These are phyloP conservation scores for Aureobasidium sp. DNA, from an alignment of 2,329 filamentous ascomycete species.

Conservation along the genomic window DNA sequence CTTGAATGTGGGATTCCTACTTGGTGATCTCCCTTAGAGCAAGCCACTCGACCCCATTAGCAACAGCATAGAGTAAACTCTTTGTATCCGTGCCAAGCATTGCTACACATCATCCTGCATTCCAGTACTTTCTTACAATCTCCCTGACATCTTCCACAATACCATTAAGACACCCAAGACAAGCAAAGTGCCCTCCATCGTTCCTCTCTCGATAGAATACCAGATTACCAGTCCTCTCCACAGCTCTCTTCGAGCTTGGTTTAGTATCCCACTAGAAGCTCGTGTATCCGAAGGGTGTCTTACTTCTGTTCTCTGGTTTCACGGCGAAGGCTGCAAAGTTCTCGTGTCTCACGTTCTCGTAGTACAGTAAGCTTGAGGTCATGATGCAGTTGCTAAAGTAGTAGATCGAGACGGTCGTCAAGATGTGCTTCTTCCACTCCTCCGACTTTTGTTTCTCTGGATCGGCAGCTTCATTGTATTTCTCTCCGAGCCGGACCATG, in stretches of 20 bases:
- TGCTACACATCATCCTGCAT: not conserved
- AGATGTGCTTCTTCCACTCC: slow-evolving; percentile 26
- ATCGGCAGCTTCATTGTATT: slow-evolving; percentile 33
- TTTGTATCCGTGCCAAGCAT: too few relatives aligned
- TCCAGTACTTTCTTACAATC: slow-evolving; percentile 14
- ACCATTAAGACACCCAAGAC: slow-evolving; percentile 22
- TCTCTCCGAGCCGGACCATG: slow-evolving; percentile 37
- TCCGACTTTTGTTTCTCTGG: slow-evolving; percentile 26
- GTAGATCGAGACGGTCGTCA: slow-evolving; percentile 28
- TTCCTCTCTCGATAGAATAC: slow-evolving; percentile 28
- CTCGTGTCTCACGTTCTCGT: slow-evolving; percentile 32
- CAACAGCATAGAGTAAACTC: too few relatives aligned
- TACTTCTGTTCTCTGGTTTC: slow-evolving; percentile 29
- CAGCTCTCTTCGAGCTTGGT: slow-evolving; percentile 27
- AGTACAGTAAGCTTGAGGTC: slow-evolving; percentile 31
- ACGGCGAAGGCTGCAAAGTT: slow-evolving; percentile 30
- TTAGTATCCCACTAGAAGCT: slow-evolving; percentile 31
- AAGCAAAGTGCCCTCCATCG: slow-evolving; percentile 23
- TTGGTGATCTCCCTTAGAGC: too few relatives aligned
- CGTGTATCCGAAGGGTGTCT: slow-evolving; percentile 30
- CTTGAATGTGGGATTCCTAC: too few relatives aligned
- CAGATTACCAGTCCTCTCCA: slow-evolving; percentile 29
- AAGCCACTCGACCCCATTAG: too few relatives aligned
- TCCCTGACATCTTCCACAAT: slow-evolving; percentile 23
- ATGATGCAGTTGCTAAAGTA: slow-evolving; percentile 32